Base-by-base conservation (phyloP, 2,329 filamentous ascomycete species). In the Scytalidium lignicola region DNA sequence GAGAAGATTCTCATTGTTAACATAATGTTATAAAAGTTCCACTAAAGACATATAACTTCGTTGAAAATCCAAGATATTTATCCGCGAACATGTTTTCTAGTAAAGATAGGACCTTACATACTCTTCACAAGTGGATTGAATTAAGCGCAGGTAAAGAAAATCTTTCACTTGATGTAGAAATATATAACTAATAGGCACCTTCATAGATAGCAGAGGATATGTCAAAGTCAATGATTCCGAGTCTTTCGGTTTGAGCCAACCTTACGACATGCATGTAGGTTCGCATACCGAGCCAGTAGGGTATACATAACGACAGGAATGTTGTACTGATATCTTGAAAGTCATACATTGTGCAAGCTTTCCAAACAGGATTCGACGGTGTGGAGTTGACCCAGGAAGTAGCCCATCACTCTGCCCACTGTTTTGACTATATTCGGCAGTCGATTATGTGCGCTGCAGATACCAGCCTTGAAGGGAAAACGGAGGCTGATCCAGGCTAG, bases 381-480 rank as follows among this genome's bases (percentile, higher is more conserved):
- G 46, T 28, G 3, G 18, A 41, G 17, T 28, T 46, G 15, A 41
- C 40, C 15, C 26, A 43, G n/a, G 51, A 53, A 46, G 32, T 53
- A 1, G 51, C 51, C 6, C 45, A 42, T 15, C 48, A 50, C 19
- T 19, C 50, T 13, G 20, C 28, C 12, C 52, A 54, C 43, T 54
- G 52, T 7, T 48, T 54, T 43, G 52, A 54, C 39, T 53, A 50
- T 29, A 20, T 54, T n/a, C 45, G 52, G 3, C 52, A 54, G 43
- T 41, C 47, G 12, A n/a, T 54, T 18, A 53, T 54, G 52, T 54
- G 52, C 12, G 20, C 43, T 20, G 52, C 41, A 2, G 52, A 54
- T 28, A 51, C 47, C n/a, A 54, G 43, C 44, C 37, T 53, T 20
- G 51, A 53, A n/a, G 32, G 32, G 12, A 37, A 37, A 37, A 37